Base-by-base conservation (phyloP, 495 filamentous ascomycete species). In the Hypoxylon cercidicola region DNA sequence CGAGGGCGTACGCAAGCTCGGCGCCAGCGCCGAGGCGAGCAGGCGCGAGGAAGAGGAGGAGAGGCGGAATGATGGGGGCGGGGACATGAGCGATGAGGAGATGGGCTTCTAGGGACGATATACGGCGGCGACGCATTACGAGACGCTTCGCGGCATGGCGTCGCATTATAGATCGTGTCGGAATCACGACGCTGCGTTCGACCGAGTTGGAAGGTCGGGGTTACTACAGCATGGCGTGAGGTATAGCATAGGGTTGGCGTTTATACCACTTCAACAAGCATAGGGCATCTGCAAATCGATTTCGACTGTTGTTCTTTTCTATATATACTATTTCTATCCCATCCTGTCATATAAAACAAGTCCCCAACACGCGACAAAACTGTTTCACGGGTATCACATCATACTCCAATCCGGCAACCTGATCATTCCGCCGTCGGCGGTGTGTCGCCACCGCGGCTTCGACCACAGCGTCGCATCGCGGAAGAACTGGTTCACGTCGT, bases 1-100 rank as follows among this genome's bases (percentile, higher is more conserved):
- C 63, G 94, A 99, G 78, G 90, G 89, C 23, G 82, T 98, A 64
- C 84, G 94, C 82, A 85, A 79, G 72, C 73, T 90, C 34, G 88
- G 87, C 4, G 80, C 79, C 10, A 82, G 80, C 40, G 80, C 78
- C 21, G 88, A 90, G 76, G 79, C 78, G 54, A 77, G 73, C 40
- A 80, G 86, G 56, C 71, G 83, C 44, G 81, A 87, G 64, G 75
- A 79, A 62, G 87, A 87, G 56, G 81, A 81, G 50, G 79, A 84
- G 73, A 54, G 70, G 1, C 74, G 66, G 0, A 75, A 66, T 4
- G 73, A 60, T 1, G 72, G 60, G 7, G 76, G 64, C 5, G 76
- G 67, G n/a, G 79, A 77, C 45, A 81, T 79, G n/a, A 75, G 71
- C 32, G 81, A 81, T 45, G 83, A 79, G 55, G 78, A 82, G 64